Evolutionary conservation across 768 basidiomycete species (phyloP).

Genomic region (Termitomyces sp.): DNA sequence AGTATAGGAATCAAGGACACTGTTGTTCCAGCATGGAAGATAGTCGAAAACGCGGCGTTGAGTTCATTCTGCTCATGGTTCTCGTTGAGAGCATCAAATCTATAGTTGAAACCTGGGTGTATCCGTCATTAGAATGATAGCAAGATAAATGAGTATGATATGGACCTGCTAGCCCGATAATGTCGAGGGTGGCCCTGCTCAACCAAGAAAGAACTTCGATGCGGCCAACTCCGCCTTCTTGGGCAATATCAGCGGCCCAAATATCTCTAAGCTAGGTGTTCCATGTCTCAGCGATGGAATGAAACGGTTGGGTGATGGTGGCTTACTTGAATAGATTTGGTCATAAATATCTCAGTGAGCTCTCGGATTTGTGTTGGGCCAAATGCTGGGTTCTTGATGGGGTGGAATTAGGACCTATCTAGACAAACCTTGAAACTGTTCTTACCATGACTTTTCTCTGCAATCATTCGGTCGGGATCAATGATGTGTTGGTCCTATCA

Average conservation of each 20-base stretch:
- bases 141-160: conserved; percentile 17
- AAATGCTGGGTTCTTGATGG: conserved; percentile 61
- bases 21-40: conserved; percentile 37
- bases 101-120: conserved; percentile 28
- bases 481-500: not conserved
- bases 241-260: conserved; percentile 34
- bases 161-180: conserved; percentile 68
- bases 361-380: conserved; percentile 56
- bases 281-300: not conserved
- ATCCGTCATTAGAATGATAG: conserved; percentile 25
- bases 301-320: not conserved
- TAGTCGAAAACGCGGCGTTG: conserved; percentile 39
- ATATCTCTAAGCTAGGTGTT: conserved; percentile 44
- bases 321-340: conserved; percentile 48
- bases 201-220: conserved; percentile 67
- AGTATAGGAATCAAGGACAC: conserved; percentile 24
- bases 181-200: conserved; percentile 66
- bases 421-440: not conserved
- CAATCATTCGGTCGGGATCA: not conserved
- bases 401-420: not conserved
- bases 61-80: conserved; percentile 36
- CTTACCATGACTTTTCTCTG: conserved; percentile 45
- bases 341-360: conserved; percentile 52
- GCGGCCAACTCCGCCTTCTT: conserved; percentile 20
- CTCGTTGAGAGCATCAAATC: conserved; percentile 20